Base-by-base conservation (phyloP, 2,329 filamentous ascomycete species). In the Mycosphaerella sp. region DNA sequence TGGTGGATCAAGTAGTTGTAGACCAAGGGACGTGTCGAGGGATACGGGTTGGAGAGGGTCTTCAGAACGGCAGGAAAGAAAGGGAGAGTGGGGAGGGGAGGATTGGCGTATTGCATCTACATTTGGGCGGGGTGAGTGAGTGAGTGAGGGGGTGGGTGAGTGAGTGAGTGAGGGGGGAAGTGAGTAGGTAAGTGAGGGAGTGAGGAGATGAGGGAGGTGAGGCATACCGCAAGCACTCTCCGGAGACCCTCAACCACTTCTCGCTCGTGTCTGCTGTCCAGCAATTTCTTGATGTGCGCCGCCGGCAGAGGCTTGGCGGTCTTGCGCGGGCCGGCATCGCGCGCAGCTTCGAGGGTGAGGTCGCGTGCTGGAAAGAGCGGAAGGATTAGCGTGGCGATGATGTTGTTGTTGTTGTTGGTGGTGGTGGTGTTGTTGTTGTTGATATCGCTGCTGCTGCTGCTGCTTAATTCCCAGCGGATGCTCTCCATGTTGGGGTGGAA, bases 41-140 rank as follows among this genome's bases (percentile, higher is more conserved):
- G 79, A 64, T 89, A 95, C 12, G 90, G 86, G 34, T 88, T 95
- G 25, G 91, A 91, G 53, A 96, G 89, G 63, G 97, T 98, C 75
- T 98, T 98, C 69, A 98, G 89, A 49, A 98, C 87, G 18, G 89
- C 87, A n/a, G 91, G 95, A 76, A 98, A 98, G 77, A 91, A 95
- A 17, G 87, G 84, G 2, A 95, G 78, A 52, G 89, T 95, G 60
- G 88, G 85, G 68, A 94, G 87, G 62, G 87, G 83, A 61, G 89
- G 86, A 67, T 91, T 86, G 64, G 86, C 83, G 73, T 96, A 97
- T 82, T 95, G 95, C 86, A 97, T 91, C 89, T 95, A 65, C 25
- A 41, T 36, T n/a, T n/a, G n/a, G n/a, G n/a, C n/a, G n/a, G n/a
- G n/a, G n/a, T n/a, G n/a, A n/a, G n/a, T n/a, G n/a, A n/a, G n/a